These are phyloP conservation scores for Elymus sibiricus DNA, from an alignment of 176 grass and related monocot genomes.

Conservation along the genomic window DNA sequence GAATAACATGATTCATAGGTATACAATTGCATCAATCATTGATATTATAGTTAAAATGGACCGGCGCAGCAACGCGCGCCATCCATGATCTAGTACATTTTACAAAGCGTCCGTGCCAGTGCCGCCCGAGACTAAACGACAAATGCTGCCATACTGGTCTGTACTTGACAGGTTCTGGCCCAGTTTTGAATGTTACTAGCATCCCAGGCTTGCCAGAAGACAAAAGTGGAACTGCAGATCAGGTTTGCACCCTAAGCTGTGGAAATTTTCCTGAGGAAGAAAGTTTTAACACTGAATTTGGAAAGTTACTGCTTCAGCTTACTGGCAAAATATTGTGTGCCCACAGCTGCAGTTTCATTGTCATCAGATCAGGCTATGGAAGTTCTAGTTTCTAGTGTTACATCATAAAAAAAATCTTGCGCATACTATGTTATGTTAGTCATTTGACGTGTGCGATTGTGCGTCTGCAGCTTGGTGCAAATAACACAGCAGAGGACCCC, in stretches of 20 bases:
- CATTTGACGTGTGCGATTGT: not conserved
- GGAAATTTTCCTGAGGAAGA: not conserved
- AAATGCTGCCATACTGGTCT: slow-evolving; percentile 17
- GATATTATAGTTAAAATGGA: no score
- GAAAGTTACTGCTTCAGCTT: not conserved
- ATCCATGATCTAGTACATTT: not conserved
- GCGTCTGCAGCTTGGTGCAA: slow-evolving; percentile 22
- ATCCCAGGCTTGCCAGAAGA: not conserved
- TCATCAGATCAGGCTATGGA: not conserved
- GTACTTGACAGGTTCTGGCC: slow-evolving; percentile 20
- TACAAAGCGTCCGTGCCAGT: not conserved
- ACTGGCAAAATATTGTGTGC: not conserved
- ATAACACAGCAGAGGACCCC: not conserved
- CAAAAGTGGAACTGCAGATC: slow-evolving; percentile 1
- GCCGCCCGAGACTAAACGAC: not conserved
- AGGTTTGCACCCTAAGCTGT: slow-evolving; percentile 34
- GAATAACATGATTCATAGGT: no score
- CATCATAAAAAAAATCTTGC: not conserved
- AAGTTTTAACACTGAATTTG: not conserved
- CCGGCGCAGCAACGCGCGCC: no score
- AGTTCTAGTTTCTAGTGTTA: not conserved
- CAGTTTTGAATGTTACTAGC: not conserved
- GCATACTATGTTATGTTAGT: not conserved
- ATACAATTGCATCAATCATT: no score
- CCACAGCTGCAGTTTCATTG: not conserved